These are phyloP conservation scores for Drosera capensis DNA, from an alignment of 148 eudicot genomes.

Conservation along the genomic window DNA sequence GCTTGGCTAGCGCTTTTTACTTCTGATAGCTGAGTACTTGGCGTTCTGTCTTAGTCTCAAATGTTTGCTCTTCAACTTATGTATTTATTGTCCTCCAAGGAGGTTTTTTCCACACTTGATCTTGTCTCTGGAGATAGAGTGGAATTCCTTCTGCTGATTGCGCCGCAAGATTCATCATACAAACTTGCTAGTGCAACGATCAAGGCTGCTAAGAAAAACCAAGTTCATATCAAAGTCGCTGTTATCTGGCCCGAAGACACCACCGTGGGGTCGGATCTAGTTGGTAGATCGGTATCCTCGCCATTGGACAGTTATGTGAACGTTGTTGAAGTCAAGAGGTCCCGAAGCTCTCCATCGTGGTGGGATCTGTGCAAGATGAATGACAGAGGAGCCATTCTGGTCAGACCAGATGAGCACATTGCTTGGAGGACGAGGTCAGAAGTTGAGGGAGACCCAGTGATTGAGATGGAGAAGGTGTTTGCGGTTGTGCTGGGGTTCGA, in stretches of 20 bases:
- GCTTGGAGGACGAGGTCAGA: conserved; percentile 63
- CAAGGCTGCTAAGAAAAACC: conserved; percentile 43
- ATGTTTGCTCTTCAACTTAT: background rate
- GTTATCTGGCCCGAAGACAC: conserved; percentile 54
- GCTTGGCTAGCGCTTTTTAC: no score
- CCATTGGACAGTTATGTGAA: conserved; percentile 38
- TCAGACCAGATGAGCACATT: conserved; percentile 85
- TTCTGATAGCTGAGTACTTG: no score
- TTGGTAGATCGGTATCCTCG: conserved; percentile 14
- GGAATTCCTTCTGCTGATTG: conserved; percentile 66
- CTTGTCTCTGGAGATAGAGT: conserved; percentile 56
- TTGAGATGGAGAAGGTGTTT: conserved; percentile 48
- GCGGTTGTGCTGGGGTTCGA: conserved; percentile 24
- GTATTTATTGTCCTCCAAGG: conserved; percentile 26
- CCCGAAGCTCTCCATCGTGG: conserved; percentile 40
- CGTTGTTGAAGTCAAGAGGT: conserved; percentile 32
- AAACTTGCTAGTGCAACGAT: conserved; percentile 47
- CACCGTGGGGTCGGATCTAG: conserved; percentile 8
- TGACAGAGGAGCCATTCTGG: conserved; percentile 76
- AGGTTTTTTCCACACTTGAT: conserved; percentile 45
- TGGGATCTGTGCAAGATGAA: conserved; percentile 80
- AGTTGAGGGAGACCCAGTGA: conserved; percentile 19
- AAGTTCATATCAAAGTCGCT: conserved; percentile 47
- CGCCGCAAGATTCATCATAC: conserved; percentile 54
- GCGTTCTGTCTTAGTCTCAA: no score